A percentile compares a stretch with the other conserved stretches of the same genome.
Evolutionary conservation across 2,329 filamentous ascomycete genomes (phyloP).

Genomic region (Cladosporium sp.): DNA sequence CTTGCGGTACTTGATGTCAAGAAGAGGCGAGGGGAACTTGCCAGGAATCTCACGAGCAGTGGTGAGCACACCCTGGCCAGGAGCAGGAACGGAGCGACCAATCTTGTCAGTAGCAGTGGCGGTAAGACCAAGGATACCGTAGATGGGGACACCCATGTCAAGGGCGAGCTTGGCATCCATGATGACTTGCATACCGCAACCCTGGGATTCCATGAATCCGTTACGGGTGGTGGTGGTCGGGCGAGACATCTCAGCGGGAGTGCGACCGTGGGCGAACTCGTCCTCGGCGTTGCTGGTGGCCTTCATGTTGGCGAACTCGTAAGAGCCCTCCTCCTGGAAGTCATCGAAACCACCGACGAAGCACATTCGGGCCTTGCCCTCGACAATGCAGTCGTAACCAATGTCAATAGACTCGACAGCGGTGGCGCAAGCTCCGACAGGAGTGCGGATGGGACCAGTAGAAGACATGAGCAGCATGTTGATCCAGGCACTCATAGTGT

Average conservation of each 20-base stretch:
- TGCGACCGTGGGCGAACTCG: constrained; percentile 92
- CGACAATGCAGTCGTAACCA: constrained; percentile 96
- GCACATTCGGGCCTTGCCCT: constrained; percentile 96
- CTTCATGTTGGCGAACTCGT: constrained; percentile 99
- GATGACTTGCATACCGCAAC: constrained; percentile 96
- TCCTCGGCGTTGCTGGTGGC: constrained; percentile 97
- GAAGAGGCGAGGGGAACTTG: constrained; percentile 91
- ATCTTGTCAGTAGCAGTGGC: constrained; percentile 99
- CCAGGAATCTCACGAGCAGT: constrained; percentile 86
- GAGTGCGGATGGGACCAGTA: constrained; percentile 97
- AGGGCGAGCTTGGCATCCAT: constrained; percentile 96
- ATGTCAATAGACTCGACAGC: constrained; percentile 97
- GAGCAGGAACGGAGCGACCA: constrained; percentile 92
- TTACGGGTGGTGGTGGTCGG: constrained; percentile 95
- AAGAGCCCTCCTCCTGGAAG: constrained; percentile 98
- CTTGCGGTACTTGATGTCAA: constrained; percentile 96
- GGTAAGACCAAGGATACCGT: constrained; percentile 89
- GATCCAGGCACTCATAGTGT: constrained; percentile 99
- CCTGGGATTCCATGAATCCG: constrained; percentile 99
- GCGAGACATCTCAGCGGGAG: constrained; percentile 95
- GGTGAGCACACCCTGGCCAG: constrained; percentile 94
- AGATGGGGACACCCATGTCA: constrained; percentile 98
- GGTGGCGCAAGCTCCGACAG: constrained; percentile 94
- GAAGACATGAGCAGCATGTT: constrained; percentile 98
- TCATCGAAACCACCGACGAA: constrained; percentile 99